Conservation (phyloP, 306 rosid species). For the Dalbergia cochinchinensis region DNA sequence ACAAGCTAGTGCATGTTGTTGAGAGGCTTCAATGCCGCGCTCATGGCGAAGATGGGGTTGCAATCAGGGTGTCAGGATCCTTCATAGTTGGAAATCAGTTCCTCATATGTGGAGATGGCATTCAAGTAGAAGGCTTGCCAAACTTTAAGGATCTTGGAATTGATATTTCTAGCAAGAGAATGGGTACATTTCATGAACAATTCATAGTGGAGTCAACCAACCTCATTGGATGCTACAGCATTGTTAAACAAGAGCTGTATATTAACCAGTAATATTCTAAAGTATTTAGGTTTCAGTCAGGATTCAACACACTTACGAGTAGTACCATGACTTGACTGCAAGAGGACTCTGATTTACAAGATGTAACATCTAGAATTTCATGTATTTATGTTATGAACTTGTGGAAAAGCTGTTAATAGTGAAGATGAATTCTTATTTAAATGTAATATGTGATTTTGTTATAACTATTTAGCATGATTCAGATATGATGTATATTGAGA, state of each 20-base stretch:
- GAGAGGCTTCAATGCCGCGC: constrained; percentile 91
- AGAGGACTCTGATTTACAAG: not conserved
- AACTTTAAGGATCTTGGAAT: constrained; percentile 85
- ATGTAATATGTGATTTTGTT: not conserved
- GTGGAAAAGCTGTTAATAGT: constrained; percentile 17
- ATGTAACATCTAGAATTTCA: constrained; percentile 23
- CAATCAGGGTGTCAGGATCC: constrained; percentile 92
- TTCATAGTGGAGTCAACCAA: constrained; percentile 79
- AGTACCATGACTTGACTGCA: not conserved
- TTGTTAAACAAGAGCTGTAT: constrained; percentile 84
- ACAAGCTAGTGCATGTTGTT: constrained; percentile 88
- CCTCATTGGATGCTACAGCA: constrained; percentile 77
- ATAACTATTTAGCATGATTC: not conserved
- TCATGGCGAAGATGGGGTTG: constrained; percentile 79
- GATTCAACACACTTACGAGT: not conserved
- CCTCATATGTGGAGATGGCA: constrained; percentile 96
- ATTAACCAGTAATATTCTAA: constrained; percentile 61
- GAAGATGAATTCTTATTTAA: constrained; percentile 17
- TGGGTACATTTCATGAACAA: constrained; percentile 94
- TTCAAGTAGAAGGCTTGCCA: constrained; percentile 92
- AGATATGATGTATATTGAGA: not conserved
- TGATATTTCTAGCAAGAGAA: constrained; percentile 75
- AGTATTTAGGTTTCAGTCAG: not conserved
- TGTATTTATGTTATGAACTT: not conserved
- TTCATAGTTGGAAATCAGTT: constrained; percentile 89